A percentile compares a stretch with the other conserved stretches of the same genome.
phyloP scores from a whole-genome alignment of 345 rosid genomes.

The Raphanus raphanistrum region DNA sequence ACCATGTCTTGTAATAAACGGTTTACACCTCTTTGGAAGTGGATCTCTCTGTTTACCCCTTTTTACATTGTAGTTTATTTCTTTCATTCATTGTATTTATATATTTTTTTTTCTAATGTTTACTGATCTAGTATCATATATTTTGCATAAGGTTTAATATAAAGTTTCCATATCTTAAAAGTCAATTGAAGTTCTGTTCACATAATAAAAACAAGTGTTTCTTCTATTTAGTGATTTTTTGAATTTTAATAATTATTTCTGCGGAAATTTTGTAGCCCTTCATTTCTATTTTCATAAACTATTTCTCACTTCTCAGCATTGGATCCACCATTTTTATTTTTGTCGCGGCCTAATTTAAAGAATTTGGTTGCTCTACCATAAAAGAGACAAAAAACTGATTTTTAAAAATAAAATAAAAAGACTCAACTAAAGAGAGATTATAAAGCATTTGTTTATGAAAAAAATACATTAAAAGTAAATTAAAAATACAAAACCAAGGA shows the following conservation, averaged over 20 bases:
- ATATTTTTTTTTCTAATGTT: too few species aligned
- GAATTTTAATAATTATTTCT: neutral
- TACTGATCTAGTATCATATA: neutral
- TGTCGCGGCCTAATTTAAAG: neutral
- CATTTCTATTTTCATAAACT: neutral
- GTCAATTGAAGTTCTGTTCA: neutral
- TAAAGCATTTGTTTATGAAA: neutral
- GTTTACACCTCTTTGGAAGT: conserved; percentile 9
- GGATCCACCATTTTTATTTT: neutral
- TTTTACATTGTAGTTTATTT: neutral
- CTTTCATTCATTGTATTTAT: too few species aligned
- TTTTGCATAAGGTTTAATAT: neutral
- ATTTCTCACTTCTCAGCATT: neutral
- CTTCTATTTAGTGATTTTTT: neutral
- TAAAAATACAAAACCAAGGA: conserved; percentile 15
- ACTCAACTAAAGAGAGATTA: neutral
- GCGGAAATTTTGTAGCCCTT: neutral
- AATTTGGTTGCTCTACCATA: conserved; percentile 1
- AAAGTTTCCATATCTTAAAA: too few species aligned
- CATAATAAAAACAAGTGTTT: neutral
- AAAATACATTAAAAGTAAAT: neutral
- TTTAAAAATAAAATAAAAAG: neutral
- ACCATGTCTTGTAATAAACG: conserved; percentile 29
- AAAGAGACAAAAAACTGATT: neutral
- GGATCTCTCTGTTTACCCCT: neutral